Evolutionary conservation across 331 rosid species (phyloP), one percentile per base, ranked within the genome.

Genomic region (Ulmus americana): DNA sequence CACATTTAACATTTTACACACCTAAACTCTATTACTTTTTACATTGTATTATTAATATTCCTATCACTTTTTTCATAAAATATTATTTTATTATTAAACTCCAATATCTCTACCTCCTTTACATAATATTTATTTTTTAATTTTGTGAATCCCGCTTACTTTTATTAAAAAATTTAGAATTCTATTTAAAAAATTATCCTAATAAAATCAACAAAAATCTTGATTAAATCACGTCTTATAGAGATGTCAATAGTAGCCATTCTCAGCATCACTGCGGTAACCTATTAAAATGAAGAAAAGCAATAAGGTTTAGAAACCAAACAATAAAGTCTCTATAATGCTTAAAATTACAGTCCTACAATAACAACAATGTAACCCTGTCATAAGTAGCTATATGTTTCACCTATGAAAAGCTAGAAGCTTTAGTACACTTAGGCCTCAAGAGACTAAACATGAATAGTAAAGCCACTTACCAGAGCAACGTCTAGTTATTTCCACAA

Each of bases 401-500:
- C 20, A 90, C 88, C 95, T 90, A 78, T 57, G 43, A 71, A 67
- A 47, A 2, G 44, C 55, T 16, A 41, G 45, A 61, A 61, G 42
- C 20, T 18, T 6, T 47, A 47, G 52, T 10, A 9, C 11, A 9
- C 15, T 12, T 10, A 10, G 15, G 12, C 52, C 52, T 9, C 7
- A 7, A n/a, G 13, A 61, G 40, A 52, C 46, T 7, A 59, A 8
- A 42, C 44, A 61, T 11, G 7, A 41, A 71, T n/a, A n/a, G n/a
- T n/a, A n/a, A n/a, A n/a, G 16, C 48, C 50, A 73, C 76, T 62
- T 87, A 90, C 94, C 65, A 91, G 77, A 0, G 86, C 98, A 79
- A 85, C 79, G 68, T 83, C 94, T 88, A 10, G 88, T 80, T 28
- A 89, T 91, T 84, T 87, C 98, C 72, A 92, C 81, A 11, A 66